Conservation (phyloP, 768 basidiomycete genomes). For the Lentinus tigrinus region DNA sequence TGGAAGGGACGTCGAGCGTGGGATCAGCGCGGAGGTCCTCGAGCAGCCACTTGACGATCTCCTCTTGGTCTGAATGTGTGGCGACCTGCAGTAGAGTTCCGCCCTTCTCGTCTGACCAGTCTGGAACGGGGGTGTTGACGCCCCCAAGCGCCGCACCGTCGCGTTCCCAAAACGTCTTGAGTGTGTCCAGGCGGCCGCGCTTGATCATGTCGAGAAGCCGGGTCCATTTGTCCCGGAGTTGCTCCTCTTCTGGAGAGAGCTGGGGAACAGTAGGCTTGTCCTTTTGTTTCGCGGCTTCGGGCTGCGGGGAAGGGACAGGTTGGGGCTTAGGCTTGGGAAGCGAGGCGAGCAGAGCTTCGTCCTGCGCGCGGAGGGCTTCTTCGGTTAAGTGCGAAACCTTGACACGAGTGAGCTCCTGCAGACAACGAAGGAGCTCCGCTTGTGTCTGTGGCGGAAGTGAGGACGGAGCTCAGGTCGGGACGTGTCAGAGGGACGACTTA, state of each 20-base stretch:
- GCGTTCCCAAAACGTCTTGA: constrained; percentile 80
- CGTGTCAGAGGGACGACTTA: constrained; percentile 37
- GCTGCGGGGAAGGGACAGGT: constrained; percentile 34
- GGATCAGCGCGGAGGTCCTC: constrained; percentile 80
- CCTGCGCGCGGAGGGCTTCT: constrained; percentile 78
- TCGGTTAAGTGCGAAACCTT: constrained; percentile 88
- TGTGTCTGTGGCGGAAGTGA: constrained; percentile 60
- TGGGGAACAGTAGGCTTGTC: constrained; percentile 44
- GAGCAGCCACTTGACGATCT: constrained; percentile 72
- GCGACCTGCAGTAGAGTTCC: constrained; percentile 81
- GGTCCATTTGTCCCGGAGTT: constrained; percentile 74
- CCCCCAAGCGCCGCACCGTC: constrained; percentile 60
- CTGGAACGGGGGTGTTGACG: constrained; percentile 62
- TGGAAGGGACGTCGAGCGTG: constrained; percentile 56
- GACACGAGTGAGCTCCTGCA: constrained; percentile 78
- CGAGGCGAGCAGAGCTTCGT: constrained; percentile 87
- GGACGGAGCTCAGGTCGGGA: background rate
- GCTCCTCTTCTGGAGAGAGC: constrained; percentile 80
- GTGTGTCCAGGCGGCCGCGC: constrained; percentile 82
- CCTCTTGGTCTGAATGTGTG: constrained; percentile 69
- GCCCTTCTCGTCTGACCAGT: constrained; percentile 62
- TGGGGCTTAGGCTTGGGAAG: constrained; percentile 75
- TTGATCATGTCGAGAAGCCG: constrained; percentile 86
- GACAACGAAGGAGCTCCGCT: constrained; percentile 84
- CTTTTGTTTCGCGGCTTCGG: constrained; percentile 44